Base-by-base conservation (phyloP, 108 stramenopile genomes). In the Cyclotella choctawhatcheeana region DNA sequence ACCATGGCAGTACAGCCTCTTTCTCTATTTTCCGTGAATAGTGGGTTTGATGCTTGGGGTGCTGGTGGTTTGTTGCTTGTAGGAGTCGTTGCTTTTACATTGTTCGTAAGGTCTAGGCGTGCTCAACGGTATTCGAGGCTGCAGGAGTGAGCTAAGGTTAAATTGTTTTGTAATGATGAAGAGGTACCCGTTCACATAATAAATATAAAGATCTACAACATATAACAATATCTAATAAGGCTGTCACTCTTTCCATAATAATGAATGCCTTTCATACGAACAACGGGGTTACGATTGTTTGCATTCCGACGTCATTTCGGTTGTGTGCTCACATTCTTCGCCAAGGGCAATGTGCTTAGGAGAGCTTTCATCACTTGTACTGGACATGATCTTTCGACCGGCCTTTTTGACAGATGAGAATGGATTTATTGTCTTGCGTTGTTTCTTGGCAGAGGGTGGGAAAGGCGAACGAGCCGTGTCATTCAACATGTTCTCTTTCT, bases 351-450 rank as follows among this genome's bases (percentile, higher is more conserved):
- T 61, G 3, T 58, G 59, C 18, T 73, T 72, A 3, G 71, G 67
- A n/a, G 76, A 58, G 24, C 43, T 40, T 29, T 76, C 59, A 26
- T 40, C 34, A 3, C 14, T 24, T 1, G 51, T 35, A 26, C 59
- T 58, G 22, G 52, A 63, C 24, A 45, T 71, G 25, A 44, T 70
- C 31, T 44, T 78, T 35, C 63, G 65, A 2, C 58, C 34, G 8
- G 77, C 65, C 30, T 78, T 78, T 34, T 73, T 78, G 34, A 67
- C 64, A 30, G 64, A 58, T 1, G 64, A 66, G 29, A 78, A 78
- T 30, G 77, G 77, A 44, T 78, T 78, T 17, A 50, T 56, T 47
- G 32, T 65, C 53, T 53, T 71, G 0, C 62, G 21, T 44, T 69
- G 61, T 31, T 73, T 78, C 48, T 66, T 78, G 18, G 56, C 37